Evolutionary conservation across 148 eudicot genomes (phyloP), one percentile per base, ranked within the genome.

Genomic region (Bassia scoparia): DNA sequence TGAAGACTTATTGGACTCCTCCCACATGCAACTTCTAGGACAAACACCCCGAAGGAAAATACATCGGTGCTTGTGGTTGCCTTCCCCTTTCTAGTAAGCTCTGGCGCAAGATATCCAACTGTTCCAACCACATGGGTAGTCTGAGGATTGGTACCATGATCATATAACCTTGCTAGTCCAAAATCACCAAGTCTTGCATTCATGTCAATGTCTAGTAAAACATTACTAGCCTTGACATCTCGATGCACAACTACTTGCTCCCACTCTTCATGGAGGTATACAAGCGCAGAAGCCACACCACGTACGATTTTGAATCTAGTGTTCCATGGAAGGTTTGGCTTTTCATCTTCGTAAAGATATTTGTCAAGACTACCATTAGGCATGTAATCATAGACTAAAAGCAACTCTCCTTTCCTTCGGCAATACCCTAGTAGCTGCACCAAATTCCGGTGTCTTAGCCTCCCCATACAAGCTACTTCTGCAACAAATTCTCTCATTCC

Each of bases 181-280:
- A 84, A 84, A 54, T 84, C 87, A 23, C 87, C 87, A n/a, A 84
- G 71, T n/a, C 84, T 77, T 21, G 83, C 87, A 24, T 76, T 79
- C 56, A 84, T 63, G 27, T 84, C 80, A 20, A 18, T 38, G 16
- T 81, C 84, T 18, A 84, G 69, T 34, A 84, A 73, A 31, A 84
- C 80, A 50, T 84, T 84, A 69, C 87, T 84, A 18, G 87, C 79
- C 69, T 84, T 84, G 18, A 84, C 75, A 41, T 84, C 87, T 26
- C 87, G 77, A 52, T 84, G 87, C 21, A 84, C 74, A 33, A 84
- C 78, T 23, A 84, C 82, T 74, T 84, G 84, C 71, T 84, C 87
- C 84, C 84, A 84, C 64, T 77, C 87, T 68, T 84, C 81, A 43
- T 84, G 87, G 2, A 84, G 83, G 68, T 84, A 84, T 21, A 81